A percentile compares a stretch with the other conserved stretches of the same genome.
Conservation (phyloP, 495 filamentous ascomycete species). For the Podospora conica region DNA sequence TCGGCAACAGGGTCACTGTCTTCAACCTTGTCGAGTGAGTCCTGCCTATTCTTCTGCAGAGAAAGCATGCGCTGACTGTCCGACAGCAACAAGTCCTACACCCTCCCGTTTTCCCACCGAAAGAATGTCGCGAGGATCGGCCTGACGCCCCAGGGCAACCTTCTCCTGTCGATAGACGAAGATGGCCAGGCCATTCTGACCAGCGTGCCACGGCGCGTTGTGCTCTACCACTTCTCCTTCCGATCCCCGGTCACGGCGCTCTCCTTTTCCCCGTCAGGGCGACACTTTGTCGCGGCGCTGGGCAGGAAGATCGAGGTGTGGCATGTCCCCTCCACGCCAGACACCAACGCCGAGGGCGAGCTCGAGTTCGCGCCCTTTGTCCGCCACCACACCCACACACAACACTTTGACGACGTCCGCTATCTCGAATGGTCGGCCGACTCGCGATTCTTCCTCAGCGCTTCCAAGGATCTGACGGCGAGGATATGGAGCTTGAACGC, state of each 20-base stretch:
- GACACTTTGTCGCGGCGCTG: constrained; percentile 79
- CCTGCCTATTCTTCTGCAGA: neutral
- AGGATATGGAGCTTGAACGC: constrained; percentile 89
- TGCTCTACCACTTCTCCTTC: constrained; percentile 92
- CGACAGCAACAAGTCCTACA: constrained; percentile 86
- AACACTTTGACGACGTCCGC: constrained; percentile 80
- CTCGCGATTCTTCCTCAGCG: constrained; percentile 86
- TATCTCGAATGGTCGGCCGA: constrained; percentile 91
- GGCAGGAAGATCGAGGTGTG: constrained; percentile 86
- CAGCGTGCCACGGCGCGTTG: constrained; percentile 76
- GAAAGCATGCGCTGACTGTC: constrained; percentile 24
- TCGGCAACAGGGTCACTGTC: constrained; percentile 90
- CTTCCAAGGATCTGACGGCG: constrained; percentile 85
- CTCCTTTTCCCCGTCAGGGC: constrained; percentile 86
- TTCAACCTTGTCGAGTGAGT: constrained; percentile 93
- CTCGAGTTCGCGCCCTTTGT: constrained; percentile 94
- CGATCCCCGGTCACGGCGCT: constrained; percentile 74
- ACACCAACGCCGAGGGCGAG: constrained; percentile 67
- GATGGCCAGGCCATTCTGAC: constrained; percentile 90
- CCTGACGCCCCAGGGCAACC: constrained; percentile 79
- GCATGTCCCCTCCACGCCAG: constrained; percentile 87
- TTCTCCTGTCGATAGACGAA: constrained; percentile 88
- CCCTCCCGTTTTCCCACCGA: constrained; percentile 88
- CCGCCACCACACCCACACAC: constrained; percentile 73
- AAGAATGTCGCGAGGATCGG: constrained; percentile 85